A percentile compares a stretch with the other conserved stretches of the same genome.
phyloP scores from a whole-genome alignment of 2,329 filamentous ascomycete genomes.

The Cadophora luteo-olivacea region DNA sequence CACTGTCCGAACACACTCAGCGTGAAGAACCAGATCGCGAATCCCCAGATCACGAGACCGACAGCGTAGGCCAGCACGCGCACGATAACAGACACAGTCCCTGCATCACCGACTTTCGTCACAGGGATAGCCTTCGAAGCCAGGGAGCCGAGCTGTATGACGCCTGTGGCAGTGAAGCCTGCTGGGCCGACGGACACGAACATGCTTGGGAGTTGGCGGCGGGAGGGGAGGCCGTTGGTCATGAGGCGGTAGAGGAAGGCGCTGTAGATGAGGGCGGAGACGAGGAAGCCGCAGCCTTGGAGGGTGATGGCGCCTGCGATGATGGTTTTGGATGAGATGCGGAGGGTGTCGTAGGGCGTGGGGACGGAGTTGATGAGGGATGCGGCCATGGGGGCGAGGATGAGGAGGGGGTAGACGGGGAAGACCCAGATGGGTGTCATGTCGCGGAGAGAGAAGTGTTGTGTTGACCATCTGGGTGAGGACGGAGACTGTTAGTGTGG shows the following conservation, averaged over 20 bases:
- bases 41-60: slow-evolving; percentile 12
- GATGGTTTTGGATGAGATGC: slow-evolving; percentile 17
- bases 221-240: slow-evolving; percentile 8
- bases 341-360: neutral
- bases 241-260: slow-evolving; percentile 18
- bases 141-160: slow-evolving; percentile 11
- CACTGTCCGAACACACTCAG: slow-evolving; percentile 13
- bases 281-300: slow-evolving; percentile 13
- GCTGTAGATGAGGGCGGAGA: slow-evolving; percentile 17
- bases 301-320: slow-evolving; percentile 12
- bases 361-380: slow-evolving; percentile 18
- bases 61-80: slow-evolving; percentile 10
- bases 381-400: slow-evolving; percentile 4
- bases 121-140: slow-evolving; percentile 14
- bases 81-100: neutral
- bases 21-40: slow-evolving; percentile 16
- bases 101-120: neutral
- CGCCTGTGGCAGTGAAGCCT: slow-evolving; percentile 13
- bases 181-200: slow-evolving; percentile 19
- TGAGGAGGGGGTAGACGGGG: slow-evolving; percentile 18
- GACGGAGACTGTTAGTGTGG: neutral
- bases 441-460: slow-evolving; percentile 5
- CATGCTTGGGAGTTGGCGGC: neutral
- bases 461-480: slow-evolving; percentile 7
- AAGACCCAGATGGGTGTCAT: slow-evolving; percentile 19